Conservation (phyloP, 1,139 yeast species). For the Sugiyamaella novakii region DNA sequence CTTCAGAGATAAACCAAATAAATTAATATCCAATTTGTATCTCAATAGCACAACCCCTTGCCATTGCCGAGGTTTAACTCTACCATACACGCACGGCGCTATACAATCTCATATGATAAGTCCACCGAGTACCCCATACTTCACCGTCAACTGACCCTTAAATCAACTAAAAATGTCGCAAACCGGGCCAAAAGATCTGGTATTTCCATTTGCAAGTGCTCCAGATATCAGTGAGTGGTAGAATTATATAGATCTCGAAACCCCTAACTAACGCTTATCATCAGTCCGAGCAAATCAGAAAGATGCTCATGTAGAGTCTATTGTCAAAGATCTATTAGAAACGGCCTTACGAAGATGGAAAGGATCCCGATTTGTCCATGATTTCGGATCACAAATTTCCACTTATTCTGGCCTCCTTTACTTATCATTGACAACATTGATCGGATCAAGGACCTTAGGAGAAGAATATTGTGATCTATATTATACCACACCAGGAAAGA, state of each 20-base stretch:
- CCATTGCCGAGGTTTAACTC: too few species aligned
- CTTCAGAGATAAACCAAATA: too few species aligned
- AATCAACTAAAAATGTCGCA: background rate
- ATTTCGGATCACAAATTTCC: conserved; percentile 64
- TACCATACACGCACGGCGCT: too few species aligned
- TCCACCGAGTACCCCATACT: too few species aligned
- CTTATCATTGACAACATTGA: conserved; percentile 67
- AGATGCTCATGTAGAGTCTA: conserved; percentile 69
- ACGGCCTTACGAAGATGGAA: conserved; percentile 57
- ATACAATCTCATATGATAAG: too few species aligned
- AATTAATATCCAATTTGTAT: too few species aligned
- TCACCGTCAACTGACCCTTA: background rate
- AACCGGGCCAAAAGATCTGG: conserved; percentile 12
- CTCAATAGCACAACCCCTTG: too few species aligned
- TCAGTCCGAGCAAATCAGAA: conserved; percentile 82
- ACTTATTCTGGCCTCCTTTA: conserved; percentile 62
- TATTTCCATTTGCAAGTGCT: conserved; percentile 48
- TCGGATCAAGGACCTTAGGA: conserved; percentile 82
- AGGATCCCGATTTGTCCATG: conserved; percentile 71
- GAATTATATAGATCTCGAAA: too few species aligned
- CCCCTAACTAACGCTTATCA: too few species aligned
- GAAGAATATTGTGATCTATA: conserved; percentile 90
- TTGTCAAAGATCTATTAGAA: conserved; percentile 56
- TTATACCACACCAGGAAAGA: conserved; percentile 60
- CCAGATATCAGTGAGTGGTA: conserved; percentile 46